Evolutionary conservation across 2,329 filamentous ascomycete genomes (phyloP).

Genomic region (Pyrenochaeta sp.): DNA sequence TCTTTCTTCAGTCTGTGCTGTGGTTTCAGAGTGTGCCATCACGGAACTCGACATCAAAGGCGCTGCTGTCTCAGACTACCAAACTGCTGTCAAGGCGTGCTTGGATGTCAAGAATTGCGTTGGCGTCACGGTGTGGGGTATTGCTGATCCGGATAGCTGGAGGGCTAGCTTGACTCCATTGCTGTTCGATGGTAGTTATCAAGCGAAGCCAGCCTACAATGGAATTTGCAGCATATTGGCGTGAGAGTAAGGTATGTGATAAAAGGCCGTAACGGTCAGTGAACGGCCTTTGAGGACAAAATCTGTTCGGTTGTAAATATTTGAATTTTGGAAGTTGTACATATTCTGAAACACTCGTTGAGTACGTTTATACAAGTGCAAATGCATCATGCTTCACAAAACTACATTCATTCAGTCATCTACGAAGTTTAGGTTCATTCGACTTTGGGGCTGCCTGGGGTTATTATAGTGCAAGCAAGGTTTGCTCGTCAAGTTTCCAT

Average conservation of each 20-base stretch:
- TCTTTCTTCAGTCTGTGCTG: conserved; percentile 62
- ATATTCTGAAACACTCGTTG: no score
- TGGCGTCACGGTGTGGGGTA: conserved; percentile 71
- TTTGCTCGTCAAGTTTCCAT: no score
- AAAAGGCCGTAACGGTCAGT: not conserved
- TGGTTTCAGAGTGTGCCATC: conserved; percentile 67
- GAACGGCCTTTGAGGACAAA: not conserved
- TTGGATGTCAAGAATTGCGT: conserved; percentile 67
- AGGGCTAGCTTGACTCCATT: conserved; percentile 47
- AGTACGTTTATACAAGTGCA: no score
- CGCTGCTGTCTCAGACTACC: conserved; percentile 65
- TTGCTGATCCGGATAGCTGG: conserved; percentile 56
- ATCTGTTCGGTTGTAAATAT: not conserved
- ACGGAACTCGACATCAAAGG: conserved; percentile 74
- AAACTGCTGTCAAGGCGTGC: conserved; percentile 64
- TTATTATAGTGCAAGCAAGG: no score
- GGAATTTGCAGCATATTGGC: conserved; percentile 24
- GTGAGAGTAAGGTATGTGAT: not conserved
- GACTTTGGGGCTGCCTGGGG: no score
- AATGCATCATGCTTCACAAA: no score
- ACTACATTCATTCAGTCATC: no score
- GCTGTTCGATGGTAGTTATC: conserved; percentile 53
- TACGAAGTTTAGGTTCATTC: no score
- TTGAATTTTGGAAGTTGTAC: no score
- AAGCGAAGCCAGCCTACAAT: conserved; percentile 54